Evolutionary conservation across 2,329 filamentous ascomycete species (phyloP), one percentile per base, ranked within the genome.

Genomic region (Aotearoamyces nothofagi): DNA sequence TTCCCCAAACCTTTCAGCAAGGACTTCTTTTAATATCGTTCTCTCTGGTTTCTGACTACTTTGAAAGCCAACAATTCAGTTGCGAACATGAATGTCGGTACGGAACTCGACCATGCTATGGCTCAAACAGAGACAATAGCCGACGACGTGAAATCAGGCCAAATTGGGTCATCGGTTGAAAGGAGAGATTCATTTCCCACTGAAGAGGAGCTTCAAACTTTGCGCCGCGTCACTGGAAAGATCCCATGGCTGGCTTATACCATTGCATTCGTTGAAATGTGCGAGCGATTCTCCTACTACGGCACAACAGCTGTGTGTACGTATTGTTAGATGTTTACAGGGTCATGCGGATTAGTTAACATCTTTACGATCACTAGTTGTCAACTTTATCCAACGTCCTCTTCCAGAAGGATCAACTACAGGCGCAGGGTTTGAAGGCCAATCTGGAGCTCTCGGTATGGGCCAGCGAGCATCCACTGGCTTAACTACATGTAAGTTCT

Each of bases 211-310:
- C 15, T 26, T 11, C 5, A 4, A 3, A 26, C 24, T 16, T 15
- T 26, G 7, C 5, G 17, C n/a, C 24, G 24, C 17, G 15, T 26
- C 3, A 15, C 24, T 10, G 24, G 28, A 36, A 61, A 60, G 47
- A 44, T 49, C 15, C 40, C 42, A 22, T 44, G 31, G 37, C 31
- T 20, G 6, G 42, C 40, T 10, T 49, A 46, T 27, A 71, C 63
- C 5, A 58, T 78, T 30, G 69, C 66, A 2, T 69, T 76, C 39
- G 62, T 75, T 25, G 71, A 78, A 49, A 46, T 76, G 26, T 73
- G 66, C 50, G 70, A 76, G 47, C 61, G 69, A 11, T 74, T 74
- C 44, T 66, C 65, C 4, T 76, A 71, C 54, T 75, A 75, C 42
- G 71, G 71, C 26, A 69, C 66, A 4, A 68, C 63, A 9, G 60